Evolutionary conservation across 2,329 filamentous ascomycete species (phyloP), one percentile per base, ranked within the genome.

Genomic region (Stachybotrys chartarum): DNA sequence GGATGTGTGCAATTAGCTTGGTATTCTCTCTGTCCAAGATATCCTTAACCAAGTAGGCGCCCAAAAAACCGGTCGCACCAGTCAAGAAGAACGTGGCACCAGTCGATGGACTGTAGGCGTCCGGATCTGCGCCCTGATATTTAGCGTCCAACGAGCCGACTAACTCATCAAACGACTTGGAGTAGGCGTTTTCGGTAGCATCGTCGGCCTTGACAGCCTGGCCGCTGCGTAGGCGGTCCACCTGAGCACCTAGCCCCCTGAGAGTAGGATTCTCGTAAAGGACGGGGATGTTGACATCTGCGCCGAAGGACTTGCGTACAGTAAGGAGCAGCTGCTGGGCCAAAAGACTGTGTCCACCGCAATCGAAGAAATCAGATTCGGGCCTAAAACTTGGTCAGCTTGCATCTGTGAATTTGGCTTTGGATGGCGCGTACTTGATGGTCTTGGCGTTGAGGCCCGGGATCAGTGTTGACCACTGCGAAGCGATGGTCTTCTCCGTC

Each of bases 51-150:
- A 97, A 77, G 66, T 91, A 95, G 0, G 89, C 82, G 35, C 92
- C 92, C 24, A 97, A 72, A 77, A 97, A 97, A n/a, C 67, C 67
- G 1, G 66, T 97, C 5, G 90, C 91, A 47, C 93, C 92, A 7
- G 92, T 97, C 6, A 97, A 74, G 70, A 97, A 88, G n/a, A 94
- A 79, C 0, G 87, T 91, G 16, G 64, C 56, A 54, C 70, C 55
- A 59, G 68, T 63, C 5, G 68, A 59, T n/a, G 63, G 52, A 30
- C 59, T 53, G 18, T 65, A 53, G 3, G 61, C 62, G 17, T 57
- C 61, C 1, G 84, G 80, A 30, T 66, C 63, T 1, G 66, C 66
- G 1, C 59, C 57, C 52, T 66, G 66, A 52, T 68, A 68, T 55
- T 61, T 67, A 44, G 63, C 62, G 1, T 83, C 79, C 7, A 88